phyloP scores from a whole-genome alignment of 1,139 yeast genomes.

The Debaryomyces robertsiae region DNA sequence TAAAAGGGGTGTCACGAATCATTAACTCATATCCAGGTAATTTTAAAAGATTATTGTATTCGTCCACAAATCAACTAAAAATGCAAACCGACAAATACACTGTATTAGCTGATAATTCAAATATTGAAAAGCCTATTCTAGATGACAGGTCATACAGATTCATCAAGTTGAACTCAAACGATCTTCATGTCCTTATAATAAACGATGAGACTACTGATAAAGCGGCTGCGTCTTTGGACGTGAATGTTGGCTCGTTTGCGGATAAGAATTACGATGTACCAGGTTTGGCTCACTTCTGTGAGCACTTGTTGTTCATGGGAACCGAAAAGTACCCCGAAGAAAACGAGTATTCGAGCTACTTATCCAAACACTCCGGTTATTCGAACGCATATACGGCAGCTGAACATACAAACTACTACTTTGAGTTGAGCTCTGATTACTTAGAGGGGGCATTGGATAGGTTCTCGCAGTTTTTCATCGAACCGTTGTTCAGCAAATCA shows the following conservation, averaged over 20 bases:
- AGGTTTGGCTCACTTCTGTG: slow-evolving; percentile 96
- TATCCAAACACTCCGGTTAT: slow-evolving; percentile 67
- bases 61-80: neutral
- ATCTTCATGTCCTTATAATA: slow-evolving; percentile 72
- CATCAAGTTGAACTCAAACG: slow-evolving; percentile 60
- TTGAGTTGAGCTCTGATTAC: slow-evolving; percentile 76
- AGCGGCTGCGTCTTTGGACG: slow-evolving; percentile 92
- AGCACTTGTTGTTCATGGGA: slow-evolving; percentile 96
- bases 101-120: slow-evolving; percentile 22
- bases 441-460: slow-evolving; percentile 88
- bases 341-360: slow-evolving; percentile 79
- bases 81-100: slow-evolving; percentile 15
- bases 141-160: slow-evolving; percentile 79
- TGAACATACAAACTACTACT: slow-evolving; percentile 88
- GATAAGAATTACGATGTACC: slow-evolving; percentile 70
- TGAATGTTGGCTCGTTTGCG: slow-evolving; percentile 84
- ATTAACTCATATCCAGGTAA: slow-evolving; percentile 3
- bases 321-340: slow-evolving; percentile 89
- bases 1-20: slow-evolving; percentile 8
- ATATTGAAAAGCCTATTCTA: slow-evolving; percentile 58
- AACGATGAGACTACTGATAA: slow-evolving; percentile 86
- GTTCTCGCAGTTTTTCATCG: slow-evolving; percentile 87
- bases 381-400: slow-evolving; percentile 88
- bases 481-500: slow-evolving; percentile 76
- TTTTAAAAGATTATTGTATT: slow-evolving; percentile 1